phyloP scores from a whole-genome alignment of 1,284 basidiomycete species.

The Tilletia walkeri region DNA sequence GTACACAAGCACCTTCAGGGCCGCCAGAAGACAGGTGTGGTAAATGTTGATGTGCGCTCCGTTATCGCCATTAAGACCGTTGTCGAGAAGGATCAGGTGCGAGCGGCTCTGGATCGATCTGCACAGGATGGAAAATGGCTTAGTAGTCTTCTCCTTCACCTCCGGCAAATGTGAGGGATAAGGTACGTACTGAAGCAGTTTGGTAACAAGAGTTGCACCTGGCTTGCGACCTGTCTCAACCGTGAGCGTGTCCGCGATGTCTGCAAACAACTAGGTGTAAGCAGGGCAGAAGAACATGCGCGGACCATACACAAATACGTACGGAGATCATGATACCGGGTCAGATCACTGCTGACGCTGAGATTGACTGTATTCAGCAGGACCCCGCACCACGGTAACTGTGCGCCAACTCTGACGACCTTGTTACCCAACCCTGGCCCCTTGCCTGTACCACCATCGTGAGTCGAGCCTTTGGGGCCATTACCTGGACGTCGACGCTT shows the following conservation, averaged over 20 bases:
- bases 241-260: constrained; percentile 55
- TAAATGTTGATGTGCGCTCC: constrained; percentile 78
- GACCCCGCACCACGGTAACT: constrained; percentile 53
- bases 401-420: constrained; percentile 8
- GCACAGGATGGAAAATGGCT: neutral
- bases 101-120: constrained; percentile 28
- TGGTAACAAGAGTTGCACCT: constrained; percentile 42
- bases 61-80: constrained; percentile 66
- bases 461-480: constrained; percentile 65
- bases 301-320: neutral
- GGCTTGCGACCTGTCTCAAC: constrained; percentile 47
- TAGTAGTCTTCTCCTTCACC: too few relatives aligned
- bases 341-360: constrained; percentile 41
- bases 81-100: constrained; percentile 76
- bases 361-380: constrained; percentile 37
- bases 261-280: constrained; percentile 18
- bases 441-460: constrained; percentile 50
- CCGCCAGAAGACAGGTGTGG: constrained; percentile 77
- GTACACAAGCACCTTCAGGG: constrained; percentile 85
- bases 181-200: constrained; percentile 44
- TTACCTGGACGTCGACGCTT: neutral
- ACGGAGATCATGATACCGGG: constrained; percentile 29
- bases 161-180: neutral
- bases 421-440: constrained; percentile 58
- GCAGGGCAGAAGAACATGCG: neutral